Percentiles rank a stretch among this genome's conserved stretches.
phyloP scores from a whole-genome alignment of 106 monocot genomes.

The Cymbidium sinense region DNA sequence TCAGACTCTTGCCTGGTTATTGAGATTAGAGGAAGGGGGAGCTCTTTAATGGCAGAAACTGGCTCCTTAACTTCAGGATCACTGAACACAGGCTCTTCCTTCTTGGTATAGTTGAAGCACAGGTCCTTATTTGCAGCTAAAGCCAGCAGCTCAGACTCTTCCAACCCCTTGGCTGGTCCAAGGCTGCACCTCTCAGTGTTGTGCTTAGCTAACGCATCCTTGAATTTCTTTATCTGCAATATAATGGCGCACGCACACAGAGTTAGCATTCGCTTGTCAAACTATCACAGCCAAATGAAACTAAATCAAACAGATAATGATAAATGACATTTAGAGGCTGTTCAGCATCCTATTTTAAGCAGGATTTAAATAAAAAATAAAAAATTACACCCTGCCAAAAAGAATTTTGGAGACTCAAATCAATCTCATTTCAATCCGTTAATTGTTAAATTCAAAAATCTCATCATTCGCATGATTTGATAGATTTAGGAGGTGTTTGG shows the following conservation, averaged over 20 bases:
- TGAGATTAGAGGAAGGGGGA: neutral
- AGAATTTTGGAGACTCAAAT: no score
- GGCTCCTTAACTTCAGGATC: neutral
- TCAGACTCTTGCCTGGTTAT: neutral
- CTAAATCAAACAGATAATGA: no score
- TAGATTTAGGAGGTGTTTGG: no score
- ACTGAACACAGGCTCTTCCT: neutral
- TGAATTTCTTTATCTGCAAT: conserved; percentile 51
- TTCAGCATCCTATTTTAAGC: no score
- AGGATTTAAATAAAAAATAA: no score
- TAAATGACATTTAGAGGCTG: no score
- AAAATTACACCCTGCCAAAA: no score
- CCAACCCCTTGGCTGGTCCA: conserved; percentile 43
- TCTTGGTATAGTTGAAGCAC: neutral
- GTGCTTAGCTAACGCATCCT: conserved; percentile 52
- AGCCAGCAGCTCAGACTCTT: conserved; percentile 36
- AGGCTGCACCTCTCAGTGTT: conserved; percentile 16
- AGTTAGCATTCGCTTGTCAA: neutral
- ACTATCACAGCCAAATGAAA: no score
- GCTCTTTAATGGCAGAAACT: neutral
- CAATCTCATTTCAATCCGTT: no score
- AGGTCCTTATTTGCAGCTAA: conserved; percentile 27
- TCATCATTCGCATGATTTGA: no score
- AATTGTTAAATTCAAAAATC: no score
- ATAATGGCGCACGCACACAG: neutral